Conservation (phyloP, 208 protist genomes). For the Trypanosoma avium region DNA sequence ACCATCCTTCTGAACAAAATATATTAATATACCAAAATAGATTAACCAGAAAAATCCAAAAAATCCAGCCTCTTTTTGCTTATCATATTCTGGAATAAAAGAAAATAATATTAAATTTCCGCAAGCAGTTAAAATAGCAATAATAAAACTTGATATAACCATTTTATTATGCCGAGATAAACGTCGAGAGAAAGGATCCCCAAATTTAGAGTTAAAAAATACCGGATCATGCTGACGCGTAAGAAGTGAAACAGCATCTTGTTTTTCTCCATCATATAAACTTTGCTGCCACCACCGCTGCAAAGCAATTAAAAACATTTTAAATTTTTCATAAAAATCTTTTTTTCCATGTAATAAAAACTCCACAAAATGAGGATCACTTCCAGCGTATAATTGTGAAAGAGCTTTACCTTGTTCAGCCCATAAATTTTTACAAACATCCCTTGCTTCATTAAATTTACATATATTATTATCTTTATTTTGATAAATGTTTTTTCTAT, state of each 20-base stretch:
- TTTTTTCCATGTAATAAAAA: slow-evolving; percentile 41
- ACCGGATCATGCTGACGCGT: slow-evolving; percentile 69
- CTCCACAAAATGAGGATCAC: slow-evolving; percentile 61
- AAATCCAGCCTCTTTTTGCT: slow-evolving; percentile 29
- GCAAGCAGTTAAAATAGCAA: slow-evolving; percentile 33
- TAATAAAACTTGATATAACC: slow-evolving; percentile 50
- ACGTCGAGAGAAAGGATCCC: slow-evolving; percentile 66
- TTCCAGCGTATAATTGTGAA: slow-evolving; percentile 75
- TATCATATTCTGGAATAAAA: slow-evolving; percentile 19
- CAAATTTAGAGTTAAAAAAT: slow-evolving; percentile 53
- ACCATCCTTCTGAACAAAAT: slow-evolving; percentile 47
- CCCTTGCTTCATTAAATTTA: not conserved
- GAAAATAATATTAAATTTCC: slow-evolving; percentile 37
- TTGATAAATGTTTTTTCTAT: not conserved
- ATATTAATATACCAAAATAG: slow-evolving; percentile 43
- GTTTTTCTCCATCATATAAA: slow-evolving; percentile 79
- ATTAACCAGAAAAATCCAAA: slow-evolving; percentile 38
- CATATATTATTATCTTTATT: not conserved
- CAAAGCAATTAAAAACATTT: slow-evolving; percentile 44
- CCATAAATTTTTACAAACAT: slow-evolving; percentile 33
- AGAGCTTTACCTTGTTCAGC: slow-evolving; percentile 62
- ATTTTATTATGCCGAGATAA: slow-evolving; percentile 62
- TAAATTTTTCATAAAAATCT: not conserved
- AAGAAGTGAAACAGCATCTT: slow-evolving; percentile 72
- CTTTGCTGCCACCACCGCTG: slow-evolving; percentile 77